phyloP scores from a whole-genome alignment of 2,329 filamentous ascomycete genomes.

The Penicillium olsonii region DNA sequence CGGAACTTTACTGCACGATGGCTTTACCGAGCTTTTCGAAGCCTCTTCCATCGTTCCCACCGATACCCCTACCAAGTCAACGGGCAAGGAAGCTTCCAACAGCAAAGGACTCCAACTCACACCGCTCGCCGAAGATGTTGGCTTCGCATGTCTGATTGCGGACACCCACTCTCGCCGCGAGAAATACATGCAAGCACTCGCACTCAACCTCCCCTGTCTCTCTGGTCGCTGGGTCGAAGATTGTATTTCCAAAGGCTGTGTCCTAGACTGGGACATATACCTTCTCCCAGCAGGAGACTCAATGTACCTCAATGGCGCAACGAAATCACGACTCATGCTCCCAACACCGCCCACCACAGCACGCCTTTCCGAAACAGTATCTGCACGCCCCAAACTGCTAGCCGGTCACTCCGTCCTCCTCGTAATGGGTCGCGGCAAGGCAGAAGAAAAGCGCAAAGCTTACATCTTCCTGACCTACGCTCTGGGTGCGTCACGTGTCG shows the following conservation, averaged over 20 bases:
- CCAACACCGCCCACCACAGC: conserved; percentile 62
- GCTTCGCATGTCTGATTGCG: conserved; percentile 83
- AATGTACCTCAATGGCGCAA: conserved; percentile 70
- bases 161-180: conserved; percentile 81
- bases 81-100: conserved; percentile 18
- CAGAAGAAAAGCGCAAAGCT: conserved; percentile 65
- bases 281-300: conserved; percentile 84
- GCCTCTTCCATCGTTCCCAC: conserved; percentile 30
- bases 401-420: conserved; percentile 68
- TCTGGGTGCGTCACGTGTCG: conserved; percentile 69
- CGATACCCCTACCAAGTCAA: conserved; percentile 32
- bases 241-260: conserved; percentile 61
- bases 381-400: conserved; percentile 63
- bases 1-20: conserved; percentile 69
- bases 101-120: conserved; percentile 55
- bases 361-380: conserved; percentile 59
- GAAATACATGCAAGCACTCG: conserved; percentile 94
- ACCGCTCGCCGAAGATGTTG: conserved; percentile 54
- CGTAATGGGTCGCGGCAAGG: conserved; percentile 65
- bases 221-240: conserved; percentile 77
- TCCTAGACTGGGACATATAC: conserved; percentile 78
- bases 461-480: conserved; percentile 81
- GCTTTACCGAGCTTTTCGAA: conserved; percentile 81
- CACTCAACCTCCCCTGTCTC: conserved; percentile 83
- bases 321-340: conserved; percentile 70